Evolutionary conservation across 2,329 filamentous ascomycete genomes (phyloP), one percentile per base, ranked within the genome.

Genomic region (Diaporthe sp.): DNA sequence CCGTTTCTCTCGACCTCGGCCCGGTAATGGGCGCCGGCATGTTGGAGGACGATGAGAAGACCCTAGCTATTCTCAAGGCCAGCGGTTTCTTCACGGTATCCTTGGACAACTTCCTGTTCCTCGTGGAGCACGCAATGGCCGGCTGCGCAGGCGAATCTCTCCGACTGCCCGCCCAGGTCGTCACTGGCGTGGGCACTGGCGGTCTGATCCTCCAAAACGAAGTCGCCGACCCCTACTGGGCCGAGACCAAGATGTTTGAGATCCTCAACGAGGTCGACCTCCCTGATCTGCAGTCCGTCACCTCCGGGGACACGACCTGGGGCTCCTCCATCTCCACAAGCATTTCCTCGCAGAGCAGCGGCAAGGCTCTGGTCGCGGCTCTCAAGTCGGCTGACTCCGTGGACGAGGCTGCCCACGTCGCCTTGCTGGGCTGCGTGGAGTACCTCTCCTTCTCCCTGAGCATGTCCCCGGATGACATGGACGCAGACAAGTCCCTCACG

Each of bases 51-150:
- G 85, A 90, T 77, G 86, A 87, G 22, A 80, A 80, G 2, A 86
- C 86, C 1, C 83, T 90, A 15, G 84, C 87, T 75, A 86, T 84
- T 65, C 85, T 91, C 67, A 86, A 87, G 25, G 85, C 86, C 6
- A 86, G 84, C 62, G 89, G 89, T 1, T 91, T 91, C 81, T 87
- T 90, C 78, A 89, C 88, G 49, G 88, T 90, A 42, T 84, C 88
- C 3, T 84, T 89, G 55, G 79, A 84, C 5, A 87, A 90, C 78
- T 88, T 89, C 70, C 82, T 88, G n/a, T 83, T 82, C 10, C 79
- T 90, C 22, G 74, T 90, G 10, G 83, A 85, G 39, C 84, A 85
- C 25, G 88, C 89, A 70, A 86, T 91, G 77, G 84, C 83, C 0
- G 82, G 80, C 31, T 83, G 84, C 46, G 80, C 80, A 31, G 76